A percentile compares a stretch with the other conserved stretches of the same genome.
These are phyloP conservation scores for Phlyctochytrium planicorne DNA, from an alignment of 192 early-diverging fungal species.

Conservation along the genomic window DNA sequence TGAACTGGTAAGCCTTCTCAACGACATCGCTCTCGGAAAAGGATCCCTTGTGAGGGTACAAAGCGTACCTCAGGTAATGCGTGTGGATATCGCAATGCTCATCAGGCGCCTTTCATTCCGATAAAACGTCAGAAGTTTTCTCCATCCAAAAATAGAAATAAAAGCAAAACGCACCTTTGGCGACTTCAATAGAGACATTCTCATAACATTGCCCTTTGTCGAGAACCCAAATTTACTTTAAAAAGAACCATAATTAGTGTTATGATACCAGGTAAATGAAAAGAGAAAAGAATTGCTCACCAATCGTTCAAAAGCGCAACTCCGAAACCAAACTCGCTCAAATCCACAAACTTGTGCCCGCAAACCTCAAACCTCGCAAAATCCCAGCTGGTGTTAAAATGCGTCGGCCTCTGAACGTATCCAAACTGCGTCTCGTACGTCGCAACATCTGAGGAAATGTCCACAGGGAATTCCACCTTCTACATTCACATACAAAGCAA, in stretches of 20 bases:
- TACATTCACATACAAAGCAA: conserved; percentile 29
- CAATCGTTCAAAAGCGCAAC: conserved; percentile 90
- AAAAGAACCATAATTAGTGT: not conserved
- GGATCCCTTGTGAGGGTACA: conserved; percentile 82
- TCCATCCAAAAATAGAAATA: not conserved
- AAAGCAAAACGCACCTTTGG: conserved; percentile 62
- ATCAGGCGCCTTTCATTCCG: conserved; percentile 40
- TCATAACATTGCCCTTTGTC: conserved; percentile 75
- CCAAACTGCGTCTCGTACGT: conserved; percentile 98
- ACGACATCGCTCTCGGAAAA: conserved; percentile 87
- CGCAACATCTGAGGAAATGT: conserved; percentile 76
- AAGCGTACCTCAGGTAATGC: conserved; percentile 84
- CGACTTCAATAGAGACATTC: conserved; percentile 82
- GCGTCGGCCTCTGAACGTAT: conserved; percentile 86
- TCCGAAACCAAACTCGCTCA: conserved; percentile 95
- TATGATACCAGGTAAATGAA: not conserved
- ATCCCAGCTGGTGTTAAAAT: conserved; percentile 92
- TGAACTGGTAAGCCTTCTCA: conserved; percentile 85
- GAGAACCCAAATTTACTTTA: conserved; percentile 92
- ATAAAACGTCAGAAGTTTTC: not conserved
- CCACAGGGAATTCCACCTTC: conserved; percentile 92
- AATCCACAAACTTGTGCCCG: conserved; percentile 94
- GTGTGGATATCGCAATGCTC: conserved; percentile 53
- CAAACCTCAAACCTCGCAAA: conserved; percentile 95
- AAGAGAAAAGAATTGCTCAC: conserved; percentile 11